Evolutionary conservation across 2,329 filamentous ascomycete species (phyloP).

Genomic region (Cadophora luteo-olivacea): DNA sequence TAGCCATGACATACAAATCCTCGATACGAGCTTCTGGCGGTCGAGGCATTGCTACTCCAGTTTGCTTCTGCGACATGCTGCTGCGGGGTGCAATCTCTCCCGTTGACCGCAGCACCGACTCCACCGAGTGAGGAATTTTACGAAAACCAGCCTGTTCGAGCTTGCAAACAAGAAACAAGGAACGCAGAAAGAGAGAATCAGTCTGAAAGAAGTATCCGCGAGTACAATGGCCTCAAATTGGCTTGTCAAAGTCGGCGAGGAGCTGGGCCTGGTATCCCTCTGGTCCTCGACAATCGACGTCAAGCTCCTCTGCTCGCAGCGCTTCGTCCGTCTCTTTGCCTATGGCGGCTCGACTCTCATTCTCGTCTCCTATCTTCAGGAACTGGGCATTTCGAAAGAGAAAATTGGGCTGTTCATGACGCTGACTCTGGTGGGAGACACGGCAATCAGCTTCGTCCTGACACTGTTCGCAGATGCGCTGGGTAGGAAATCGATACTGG

Average conservation of each 20-base stretch:
- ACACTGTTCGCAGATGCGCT: slow-evolving; percentile 64
- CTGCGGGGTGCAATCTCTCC: neutral
- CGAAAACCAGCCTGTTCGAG: neutral
- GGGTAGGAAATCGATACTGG: slow-evolving; percentile 60
- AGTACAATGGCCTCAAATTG: slow-evolving; percentile 36
- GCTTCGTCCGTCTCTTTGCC: slow-evolving; percentile 67
- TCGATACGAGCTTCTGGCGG: neutral
- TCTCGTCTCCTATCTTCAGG: slow-evolving; percentile 61
- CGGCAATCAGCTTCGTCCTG: slow-evolving; percentile 62
- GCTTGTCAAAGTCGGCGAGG: slow-evolving; percentile 41
- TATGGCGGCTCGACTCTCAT: slow-evolving; percentile 66
- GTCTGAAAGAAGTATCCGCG: neutral
- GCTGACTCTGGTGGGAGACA: slow-evolving; percentile 65
- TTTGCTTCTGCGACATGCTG: neutral
- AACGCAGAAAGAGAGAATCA: neutral
- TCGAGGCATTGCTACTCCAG: neutral
- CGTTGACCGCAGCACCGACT: neutral
- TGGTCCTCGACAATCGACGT: slow-evolving; percentile 53
- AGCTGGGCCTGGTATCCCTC: slow-evolving; percentile 55
- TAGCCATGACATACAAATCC: slow-evolving; percentile 5
- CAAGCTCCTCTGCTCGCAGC: slow-evolving; percentile 63
- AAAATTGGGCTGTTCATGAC: slow-evolving; percentile 70
- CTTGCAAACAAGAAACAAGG: neutral
- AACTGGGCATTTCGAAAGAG: slow-evolving; percentile 56
- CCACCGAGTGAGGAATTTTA: slow-evolving; percentile 11